Base-by-base conservation (phyloP, 2,329 filamentous ascomycete genomes). In the Ramularia endophylla region DNA sequence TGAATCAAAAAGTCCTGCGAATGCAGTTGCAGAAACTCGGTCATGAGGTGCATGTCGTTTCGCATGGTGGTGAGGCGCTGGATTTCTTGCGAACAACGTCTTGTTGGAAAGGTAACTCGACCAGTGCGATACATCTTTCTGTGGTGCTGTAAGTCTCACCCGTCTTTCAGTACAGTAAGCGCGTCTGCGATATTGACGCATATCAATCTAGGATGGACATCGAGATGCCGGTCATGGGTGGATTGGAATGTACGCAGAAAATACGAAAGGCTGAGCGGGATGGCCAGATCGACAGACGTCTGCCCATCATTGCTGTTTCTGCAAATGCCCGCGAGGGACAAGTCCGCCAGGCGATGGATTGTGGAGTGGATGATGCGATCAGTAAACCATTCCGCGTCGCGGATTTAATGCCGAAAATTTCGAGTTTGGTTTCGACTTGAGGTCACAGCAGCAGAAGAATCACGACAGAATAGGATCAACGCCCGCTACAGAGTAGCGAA, bases 191-290 rank as follows among this genome's bases (percentile, higher is more conserved):
- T 19, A 27, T 27, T n/a, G n/a, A 8, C 19, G 13, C 17, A n/a
- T n/a, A n/a, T 19, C 6, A 8, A 32, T 36, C 15, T 19, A 34
- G 31, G 3, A 87, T 88, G 83, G 84, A 88, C 56, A 70, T 87
- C 22, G 83, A 87, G 56, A 87, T 88, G 84, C 85, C 85, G 1
- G 72, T 87, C 31, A 87, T 88, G 85, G 81, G 87, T 54, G 85
- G 85, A 22, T 77, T 84, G 59, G 80, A 80, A 4, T 86, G 84
- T 46, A 78, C 83, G 7, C 70, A 72, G 29, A 73, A 68, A 41
- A 87, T 88, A 36, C 73, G 85, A 16, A 72, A 80, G 41, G 66
- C 84, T 8, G 81, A 88, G 57, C 65, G 63, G 29, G 68, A 75
- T 33, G 76, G 77, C 11, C 73, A 68, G n/a, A 73, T 85, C 33